phyloP scores from a whole-genome alignment of 2,329 filamentous ascomycete species.

The Aspergillus sp. region DNA sequence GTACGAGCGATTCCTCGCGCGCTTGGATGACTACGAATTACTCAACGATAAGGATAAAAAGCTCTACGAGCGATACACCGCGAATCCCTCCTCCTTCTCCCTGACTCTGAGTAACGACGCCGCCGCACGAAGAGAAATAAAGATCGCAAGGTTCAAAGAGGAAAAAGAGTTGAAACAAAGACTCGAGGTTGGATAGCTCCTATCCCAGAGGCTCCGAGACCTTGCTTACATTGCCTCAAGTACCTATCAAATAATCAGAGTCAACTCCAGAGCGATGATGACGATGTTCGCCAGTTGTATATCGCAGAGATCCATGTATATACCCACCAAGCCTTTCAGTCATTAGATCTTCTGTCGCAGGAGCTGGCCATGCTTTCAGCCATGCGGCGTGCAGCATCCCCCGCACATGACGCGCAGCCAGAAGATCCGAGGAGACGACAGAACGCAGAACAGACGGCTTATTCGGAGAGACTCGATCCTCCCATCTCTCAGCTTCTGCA shows the following conservation, averaged over 20 bases:
- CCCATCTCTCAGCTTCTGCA: conserved; percentile 53
- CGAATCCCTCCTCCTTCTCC: conserved; percentile 70
- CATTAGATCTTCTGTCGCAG: conserved; percentile 80
- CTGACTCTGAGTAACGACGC: conserved; percentile 67
- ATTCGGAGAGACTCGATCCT: conserved; percentile 72
- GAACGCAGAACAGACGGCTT: conserved; percentile 54
- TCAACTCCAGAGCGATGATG: conserved; percentile 73
- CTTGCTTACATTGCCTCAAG: conserved; percentile 42
- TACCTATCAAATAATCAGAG: conserved; percentile 60
- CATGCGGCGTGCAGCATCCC: conserved; percentile 56
- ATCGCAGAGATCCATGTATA: conserved; percentile 71
- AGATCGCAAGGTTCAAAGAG: conserved; percentile 79
- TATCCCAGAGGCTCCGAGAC: conserved; percentile 6
- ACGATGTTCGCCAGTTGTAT: conserved; percentile 75
- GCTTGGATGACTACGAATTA: conserved; percentile 76
- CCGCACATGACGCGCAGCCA: conserved; percentile 29
- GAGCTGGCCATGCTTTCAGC: conserved; percentile 79
- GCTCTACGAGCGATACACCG: conserved; percentile 70
- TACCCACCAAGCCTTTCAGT: conserved; percentile 78
- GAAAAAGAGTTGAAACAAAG: conserved; percentile 84
- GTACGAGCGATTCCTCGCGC: conserved; percentile 76
- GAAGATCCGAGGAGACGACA: conserved; percentile 44
- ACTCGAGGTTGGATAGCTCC: conserved; percentile 60
- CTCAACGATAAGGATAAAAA: conserved; percentile 64
- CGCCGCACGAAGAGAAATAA: conserved; percentile 71